Conservation (phyloP, 306 rosid genomes). For the Sindora glabra region DNA sequence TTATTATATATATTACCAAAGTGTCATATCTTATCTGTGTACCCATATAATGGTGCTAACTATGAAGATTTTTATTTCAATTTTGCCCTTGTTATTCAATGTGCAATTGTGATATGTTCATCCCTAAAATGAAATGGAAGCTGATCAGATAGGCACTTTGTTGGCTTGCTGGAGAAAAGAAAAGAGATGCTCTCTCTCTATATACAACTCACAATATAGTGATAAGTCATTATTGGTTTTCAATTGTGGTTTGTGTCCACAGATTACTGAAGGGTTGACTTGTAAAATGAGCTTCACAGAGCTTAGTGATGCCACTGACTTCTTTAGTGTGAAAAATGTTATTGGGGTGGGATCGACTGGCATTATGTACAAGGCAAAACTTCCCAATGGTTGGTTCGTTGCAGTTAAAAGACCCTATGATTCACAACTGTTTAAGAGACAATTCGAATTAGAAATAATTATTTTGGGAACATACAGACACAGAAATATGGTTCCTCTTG, state of each 20-base stretch:
- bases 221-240: no score
- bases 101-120: no score
- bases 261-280: constrained; percentile 20
- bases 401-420: constrained; percentile 25
- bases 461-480: constrained; percentile 18
- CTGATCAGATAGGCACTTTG: no score
- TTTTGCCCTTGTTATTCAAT: no score
- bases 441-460: constrained; percentile 15
- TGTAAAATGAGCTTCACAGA: constrained; percentile 16
- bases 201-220: no score
- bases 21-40: no score
- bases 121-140: no score
- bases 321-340: constrained; percentile 17
- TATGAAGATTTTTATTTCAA: no score
- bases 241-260: neutral
- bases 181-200: no score
- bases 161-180: no score
- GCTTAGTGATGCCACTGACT: constrained; percentile 22
- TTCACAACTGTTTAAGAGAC: constrained; percentile 1
- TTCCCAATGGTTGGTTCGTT: neutral
- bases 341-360: constrained; percentile 26
- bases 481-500: constrained; percentile 9
- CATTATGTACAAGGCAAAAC: constrained; percentile 29
- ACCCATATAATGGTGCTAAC: no score
- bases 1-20: no score